Base-by-base conservation (phyloP, 164 flowering plant genomes). In the Tetracentron sinense region DNA sequence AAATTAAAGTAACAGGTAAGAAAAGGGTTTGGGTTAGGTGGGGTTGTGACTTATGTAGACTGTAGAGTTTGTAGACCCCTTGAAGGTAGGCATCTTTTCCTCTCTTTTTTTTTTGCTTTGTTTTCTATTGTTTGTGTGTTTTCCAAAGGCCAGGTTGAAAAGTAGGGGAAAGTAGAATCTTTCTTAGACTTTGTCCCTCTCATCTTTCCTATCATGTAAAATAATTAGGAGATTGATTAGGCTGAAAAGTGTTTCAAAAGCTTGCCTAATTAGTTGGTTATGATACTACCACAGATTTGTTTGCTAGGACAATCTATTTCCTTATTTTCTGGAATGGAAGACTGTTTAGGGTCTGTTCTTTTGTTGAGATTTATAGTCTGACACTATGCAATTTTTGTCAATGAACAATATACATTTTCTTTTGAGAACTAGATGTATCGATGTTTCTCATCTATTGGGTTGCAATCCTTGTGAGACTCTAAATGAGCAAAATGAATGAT, bases 21-120 rank as follows among this genome's bases (percentile, higher is more conserved):
- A 56, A 44, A 66, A 73, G 71, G 38, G 65, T 52, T 61, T 55
- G 64, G 60, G 56, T n/a, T 70, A 38, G 82, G 64, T 71, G 69
- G 58, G 63, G 29, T 47, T 28, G 53, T 44, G 8, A 21, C 49
- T 42, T 62, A 60, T 70, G 6, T 67, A 54, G 74, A 25, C 60
- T 49, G n/a, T n/a, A n/a, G n/a, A n/a, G n/a, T n/a, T n/a, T n/a
- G 71, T 73, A 67, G 73, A 72, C 63, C 71, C 75, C 74, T 33
- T 59, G 64, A 61, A 70, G 74, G 65, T 61, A 64, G 77, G 77
- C 71, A 70, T 64, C 77, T 67, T 70, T 73, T 33, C 60, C 51
- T 65, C n/a, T n/a, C n/a, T n/a, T n/a, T n/a, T 72, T 63, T 57
- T 19, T 44, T 62, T 27, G 20, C 35, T 61, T 62, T 58, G 2